Base-by-base conservation (phyloP, 352 stramenopile genomes). In the Phytophthora quininea region DNA sequence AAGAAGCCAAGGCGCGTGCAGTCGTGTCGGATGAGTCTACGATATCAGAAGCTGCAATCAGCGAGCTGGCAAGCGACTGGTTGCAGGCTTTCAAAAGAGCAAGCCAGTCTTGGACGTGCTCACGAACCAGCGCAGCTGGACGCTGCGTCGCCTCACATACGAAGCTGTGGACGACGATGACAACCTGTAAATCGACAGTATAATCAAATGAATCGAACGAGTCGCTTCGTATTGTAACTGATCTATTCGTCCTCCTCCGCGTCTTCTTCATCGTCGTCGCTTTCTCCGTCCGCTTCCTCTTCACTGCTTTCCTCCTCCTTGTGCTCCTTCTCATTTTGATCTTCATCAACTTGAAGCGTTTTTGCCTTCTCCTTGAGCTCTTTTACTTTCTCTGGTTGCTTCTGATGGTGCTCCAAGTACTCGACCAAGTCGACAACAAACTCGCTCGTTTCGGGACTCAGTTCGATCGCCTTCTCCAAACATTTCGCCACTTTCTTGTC, bases 351-450 rank as follows among this genome's bases (percentile, higher is more conserved):
- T 12, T 55, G 43, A 3, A 53, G 62, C 5, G 42, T 48, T 1
- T 63, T 49, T 30, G 70, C 52, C 6, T 57, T 48, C 2, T 65
- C 38, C 3, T 74, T 53, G 0, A 51, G 31, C 30, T 79, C 53
- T 3, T 29, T 37, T 24, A 67, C 45, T 62, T 52, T 40, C 49
- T 67, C 54, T 2, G 37, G 32, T 14, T 70, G 50, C 15, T 72
- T 52, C 2, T 58, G 49, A 37, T 82, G 63, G 24, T 77, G 49
- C 38, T 78, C 19, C 57, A 88, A 59, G 42, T 77, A 81, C 67
- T 58, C 67, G 32, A 74, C 64, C 30, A 90, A 48, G 24, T 91
- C 80, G 37, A 84, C 63, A 56, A 83, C 76, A 52, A 90, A 88
- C 38, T 85, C 80, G 12, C 45, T 19, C 29, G 72, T 80, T n/a